These are phyloP conservation scores for Ceratocystis harringtonii DNA, from an alignment of 2,329 filamentous ascomycete genomes.

Conservation along the genomic window DNA sequence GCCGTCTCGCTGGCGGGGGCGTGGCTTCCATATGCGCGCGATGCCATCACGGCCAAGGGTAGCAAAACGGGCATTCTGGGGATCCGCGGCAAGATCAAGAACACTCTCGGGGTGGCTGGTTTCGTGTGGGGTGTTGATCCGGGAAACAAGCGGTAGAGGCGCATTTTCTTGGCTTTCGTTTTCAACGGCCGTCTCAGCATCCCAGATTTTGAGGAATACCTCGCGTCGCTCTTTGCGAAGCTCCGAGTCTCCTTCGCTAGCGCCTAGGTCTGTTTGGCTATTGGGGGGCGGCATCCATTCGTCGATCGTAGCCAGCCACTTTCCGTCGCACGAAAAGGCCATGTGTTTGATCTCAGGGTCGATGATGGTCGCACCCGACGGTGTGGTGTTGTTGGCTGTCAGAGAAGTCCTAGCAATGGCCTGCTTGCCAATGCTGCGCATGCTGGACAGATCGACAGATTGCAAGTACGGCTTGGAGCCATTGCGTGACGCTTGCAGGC, in stretches of 20 bases:
- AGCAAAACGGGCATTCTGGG: conserved; percentile 56
- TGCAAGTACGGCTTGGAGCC: conserved; percentile 48
- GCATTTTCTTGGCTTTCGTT: conserved; percentile 28
- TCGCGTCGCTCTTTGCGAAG: conserved; percentile 46
- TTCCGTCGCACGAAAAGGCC: conserved; percentile 62
- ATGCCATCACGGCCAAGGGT: conserved; percentile 70
- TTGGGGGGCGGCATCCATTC: conserved; percentile 65
- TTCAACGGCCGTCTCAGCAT: conserved; percentile 28
- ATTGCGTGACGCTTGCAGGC: conserved; percentile 41
- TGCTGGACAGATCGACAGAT: conserved; percentile 68
- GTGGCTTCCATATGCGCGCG: conserved; percentile 70
- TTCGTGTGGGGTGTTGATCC: conserved; percentile 70
- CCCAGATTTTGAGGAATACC: conserved; percentile 82
- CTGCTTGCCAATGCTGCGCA: conserved; percentile 69
- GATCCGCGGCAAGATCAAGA: conserved; percentile 58
- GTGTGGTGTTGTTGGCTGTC: conserved; percentile 60
- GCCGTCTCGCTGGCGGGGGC: conserved; percentile 52
- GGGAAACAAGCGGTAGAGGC: conserved; percentile 60
- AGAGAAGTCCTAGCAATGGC: conserved; percentile 77
- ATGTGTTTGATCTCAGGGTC: conserved; percentile 68
- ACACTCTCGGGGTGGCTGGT: conserved; percentile 42
- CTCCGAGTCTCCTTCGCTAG: conserved; percentile 27
- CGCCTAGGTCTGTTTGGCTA: conserved; percentile 41
- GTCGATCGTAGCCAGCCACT: conserved; percentile 84
- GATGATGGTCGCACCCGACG: conserved; percentile 50